These are phyloP conservation scores for Delonix regia DNA, from an alignment of 306 rosid genomes.

Conservation along the genomic window DNA sequence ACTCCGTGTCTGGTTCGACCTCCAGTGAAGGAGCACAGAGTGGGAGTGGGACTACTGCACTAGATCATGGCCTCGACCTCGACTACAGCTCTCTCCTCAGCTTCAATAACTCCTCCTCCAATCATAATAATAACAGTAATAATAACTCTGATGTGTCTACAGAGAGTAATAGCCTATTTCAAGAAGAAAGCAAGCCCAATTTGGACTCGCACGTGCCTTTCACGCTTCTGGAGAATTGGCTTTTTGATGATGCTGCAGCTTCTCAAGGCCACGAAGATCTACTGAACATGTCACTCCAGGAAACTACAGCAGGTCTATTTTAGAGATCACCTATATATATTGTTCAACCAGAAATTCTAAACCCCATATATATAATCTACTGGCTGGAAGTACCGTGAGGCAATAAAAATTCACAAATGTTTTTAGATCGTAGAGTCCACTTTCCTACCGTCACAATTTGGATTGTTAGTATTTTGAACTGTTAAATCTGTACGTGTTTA, in stretches of 20 bases:
- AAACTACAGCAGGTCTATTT: constrained; percentile 47
- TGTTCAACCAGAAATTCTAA: not conserved
- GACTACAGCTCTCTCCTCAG: constrained; percentile 48
- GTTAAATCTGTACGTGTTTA: too few relatives aligned
- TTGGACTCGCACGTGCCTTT: constrained; percentile 59
- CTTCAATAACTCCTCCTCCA: constrained; percentile 9
- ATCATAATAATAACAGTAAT: not conserved
- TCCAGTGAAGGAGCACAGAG: constrained; percentile 61
- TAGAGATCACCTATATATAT: constrained; percentile 21
- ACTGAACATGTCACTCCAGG: constrained; percentile 60
- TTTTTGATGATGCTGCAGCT: constrained; percentile 62
- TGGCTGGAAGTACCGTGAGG: not conserved
- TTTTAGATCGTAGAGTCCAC: not conserved
- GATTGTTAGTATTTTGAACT: too few relatives aligned
- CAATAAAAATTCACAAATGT: not conserved
- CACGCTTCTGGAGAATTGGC: constrained; percentile 81
- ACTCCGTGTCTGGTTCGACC: constrained; percentile 34
- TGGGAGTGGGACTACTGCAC: constrained; percentile 23
- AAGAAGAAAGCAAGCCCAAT: constrained; percentile 55
- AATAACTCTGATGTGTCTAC: constrained; percentile 13
- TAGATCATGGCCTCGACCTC: constrained; percentile 47
- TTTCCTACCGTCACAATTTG: too few relatives aligned
- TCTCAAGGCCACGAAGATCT: constrained; percentile 57
- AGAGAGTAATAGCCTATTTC: constrained; percentile 35
- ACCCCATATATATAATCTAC: not conserved